Base-by-base conservation (phyloP, 345 rosid genomes). In the Punica granatum region DNA sequence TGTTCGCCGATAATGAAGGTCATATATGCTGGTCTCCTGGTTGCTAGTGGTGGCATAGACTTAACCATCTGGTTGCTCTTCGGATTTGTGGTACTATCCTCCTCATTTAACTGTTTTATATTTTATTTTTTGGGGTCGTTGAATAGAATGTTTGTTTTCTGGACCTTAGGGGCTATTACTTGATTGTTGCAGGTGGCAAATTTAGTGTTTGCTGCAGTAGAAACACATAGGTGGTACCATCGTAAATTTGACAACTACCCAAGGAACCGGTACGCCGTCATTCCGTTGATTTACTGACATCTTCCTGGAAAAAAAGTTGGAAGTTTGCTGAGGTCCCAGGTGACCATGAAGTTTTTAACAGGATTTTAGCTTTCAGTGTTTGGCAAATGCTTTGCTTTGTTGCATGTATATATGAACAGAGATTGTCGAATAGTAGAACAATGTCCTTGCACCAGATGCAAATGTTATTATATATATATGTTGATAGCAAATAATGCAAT, bases 11-110 rank as follows among this genome's bases (percentile, higher is more conserved):
- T 60, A 53, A 54, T 70, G 60, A 76, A 92, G 97, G 85, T 92
- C 31, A 77, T 92, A 56, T 88, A 90, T 63, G 70, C 51, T 35
- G 95, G 93, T 25, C n/a, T 92, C 23, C 19, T 87, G 78, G 75
- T 87, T 71, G 88, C 92, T 1, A 88, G 90, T 80, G 96, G 96
- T 70, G 92, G 94, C 44, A 58, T 77, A 21, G 89, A 92, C 65
- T 48, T 88, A 64, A 81, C 83, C 36, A 74, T 85, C 26, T 88
- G 95, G 91, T 63, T 90, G 60, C 88, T 88, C 53, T 63, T 84
- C 44, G 66, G 72, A 34, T 90, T 85, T 65, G 95, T 85, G 92
- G 98, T 84, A 85, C 1, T 14, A 5, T 1, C 36, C 4, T 63
- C 54, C 21, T 36, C 39, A 19, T 26, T 30, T 30, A 26, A 18